Base-by-base conservation (phyloP, 2,329 filamentous ascomycete genomes). In the Colletotrichum sojae region DNA sequence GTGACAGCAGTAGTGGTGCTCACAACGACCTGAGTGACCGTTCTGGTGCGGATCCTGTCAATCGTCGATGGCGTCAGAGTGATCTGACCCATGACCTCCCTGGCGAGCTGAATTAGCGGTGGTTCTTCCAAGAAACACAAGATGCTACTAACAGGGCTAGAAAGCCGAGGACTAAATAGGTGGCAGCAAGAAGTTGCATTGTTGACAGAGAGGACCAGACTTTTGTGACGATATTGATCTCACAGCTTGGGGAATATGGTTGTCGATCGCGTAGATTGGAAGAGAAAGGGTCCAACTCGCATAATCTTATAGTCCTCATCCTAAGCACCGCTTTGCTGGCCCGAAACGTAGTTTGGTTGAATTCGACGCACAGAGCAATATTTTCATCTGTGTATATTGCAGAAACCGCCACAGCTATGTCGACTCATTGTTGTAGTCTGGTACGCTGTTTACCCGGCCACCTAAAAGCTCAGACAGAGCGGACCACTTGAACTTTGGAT, bases 41-140 rank as follows among this genome's bases (percentile, higher is more conserved):
- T 65, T 10, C 36, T 60, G 9, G 54, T 69, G 25, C 27, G 56
- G 3, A 31, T 45, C 6, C 51, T 61, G 22, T 65, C 49, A 16
- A 69, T 66, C 16, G 61, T 69, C 2, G 66, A 65, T 5, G 66
- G 66, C 1, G 62, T 64, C 5, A 69, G 25, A 6, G 61, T 69
- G 13, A 66, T 46, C 27, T 69, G 66, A n/a, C 61, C 54, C 15
- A 48, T 12, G 18, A 22, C 56, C 10, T 15, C 51, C 15, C 61
- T 69, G 18, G 12, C 13, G 5, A 4, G 10, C 2, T 22, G 2
- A 40, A 20, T 25, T 13, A 49, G 16, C 15, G 16, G n/a, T 6
- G 5, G 18, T 46, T 12, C 18, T 16, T 10, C n/a, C 20, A 16
- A 27, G 6, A 39, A 2, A 36, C 6, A 4, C 6, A 15, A 25